Evolutionary conservation across 148 eudicot species (phyloP).

Genomic region (Chenopodium quinoa): DNA sequence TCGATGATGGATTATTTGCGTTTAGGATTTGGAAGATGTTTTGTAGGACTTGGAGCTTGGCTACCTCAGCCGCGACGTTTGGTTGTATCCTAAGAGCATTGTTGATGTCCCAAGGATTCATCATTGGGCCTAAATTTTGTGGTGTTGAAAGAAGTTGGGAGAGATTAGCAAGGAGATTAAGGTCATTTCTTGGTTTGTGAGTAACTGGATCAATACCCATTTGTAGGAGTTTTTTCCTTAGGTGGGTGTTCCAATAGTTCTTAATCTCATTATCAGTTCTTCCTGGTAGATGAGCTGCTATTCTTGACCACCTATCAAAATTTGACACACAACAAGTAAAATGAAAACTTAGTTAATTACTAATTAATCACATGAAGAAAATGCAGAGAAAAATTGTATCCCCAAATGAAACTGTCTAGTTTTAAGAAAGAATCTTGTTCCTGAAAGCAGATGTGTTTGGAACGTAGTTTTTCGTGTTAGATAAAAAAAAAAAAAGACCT

Average conservation of each 20-base stretch:
- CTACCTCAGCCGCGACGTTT: constrained; percentile 34
- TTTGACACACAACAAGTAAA: not conserved
- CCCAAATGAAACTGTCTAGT: not conserved
- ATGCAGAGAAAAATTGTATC: not conserved
- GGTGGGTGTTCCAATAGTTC: constrained; percentile 65
- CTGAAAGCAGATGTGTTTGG: not conserved
- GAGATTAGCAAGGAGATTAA: constrained; percentile 40
- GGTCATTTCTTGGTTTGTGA: constrained; percentile 47
- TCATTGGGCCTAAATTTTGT: constrained; percentile 31
- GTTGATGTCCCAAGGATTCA: constrained; percentile 35
- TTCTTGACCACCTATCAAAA: constrained; percentile 53
- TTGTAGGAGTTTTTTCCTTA: constrained; percentile 50
- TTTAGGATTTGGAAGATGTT: constrained; percentile 47
- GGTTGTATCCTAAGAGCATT: constrained; percentile 40
- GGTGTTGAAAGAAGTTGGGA: constrained; percentile 42
- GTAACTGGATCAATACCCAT: constrained; percentile 60
- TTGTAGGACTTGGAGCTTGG: constrained; percentile 55
- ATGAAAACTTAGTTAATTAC: not conserved
- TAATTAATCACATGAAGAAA: not conserved
- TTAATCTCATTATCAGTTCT: constrained; percentile 71
- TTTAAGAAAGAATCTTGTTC: no score
- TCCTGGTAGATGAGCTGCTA: constrained; percentile 58
- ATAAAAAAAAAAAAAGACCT: no score
- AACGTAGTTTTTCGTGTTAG: not conserved
- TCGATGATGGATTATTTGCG: constrained; percentile 21